Evolutionary conservation across 106 monocot genomes (phyloP).

Genomic region (Narthecium ossifragum): DNA sequence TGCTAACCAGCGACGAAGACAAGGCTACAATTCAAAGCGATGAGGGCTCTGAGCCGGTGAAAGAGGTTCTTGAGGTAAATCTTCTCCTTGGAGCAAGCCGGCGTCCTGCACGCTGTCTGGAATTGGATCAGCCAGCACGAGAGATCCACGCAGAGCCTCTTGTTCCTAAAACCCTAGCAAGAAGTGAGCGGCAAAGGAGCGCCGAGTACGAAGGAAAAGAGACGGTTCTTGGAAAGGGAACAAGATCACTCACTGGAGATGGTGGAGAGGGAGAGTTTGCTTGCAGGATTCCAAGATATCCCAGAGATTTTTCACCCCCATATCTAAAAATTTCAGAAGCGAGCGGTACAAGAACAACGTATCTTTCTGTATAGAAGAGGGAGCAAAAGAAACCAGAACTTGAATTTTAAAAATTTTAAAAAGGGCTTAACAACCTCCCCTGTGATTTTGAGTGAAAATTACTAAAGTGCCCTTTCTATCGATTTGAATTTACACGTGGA

Average conservation of each 20-base stretch:
- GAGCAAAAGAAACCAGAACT: background rate
- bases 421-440: background rate
- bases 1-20: conserved; percentile 78
- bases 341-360: background rate
- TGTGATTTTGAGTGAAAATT: background rate
- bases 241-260: conserved; percentile 62
- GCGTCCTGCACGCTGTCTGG: conserved; percentile 34
- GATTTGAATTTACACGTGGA: too few relatives aligned
- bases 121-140: conserved; percentile 90
- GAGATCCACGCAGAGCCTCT: conserved; percentile 87
- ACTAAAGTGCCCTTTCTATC: background rate
- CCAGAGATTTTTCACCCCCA: conserved; percentile 96
- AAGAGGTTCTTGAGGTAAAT: conserved; percentile 70
- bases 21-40: conserved; percentile 80
- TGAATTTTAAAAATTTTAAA: background rate
- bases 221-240: background rate
- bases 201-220: background rate
- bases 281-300: conserved; percentile 96
- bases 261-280: conserved; percentile 84
- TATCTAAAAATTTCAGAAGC: conserved; percentile 6
- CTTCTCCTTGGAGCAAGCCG: conserved; percentile 45
- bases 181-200: background rate
- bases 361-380: background rate
- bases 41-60: conserved; percentile 74
- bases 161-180: conserved; percentile 44